Evolutionary conservation across 192 early-diverging fungal species (phyloP), one percentile per base, ranked within the genome.

Genomic region (Backusella australiensis): DNA sequence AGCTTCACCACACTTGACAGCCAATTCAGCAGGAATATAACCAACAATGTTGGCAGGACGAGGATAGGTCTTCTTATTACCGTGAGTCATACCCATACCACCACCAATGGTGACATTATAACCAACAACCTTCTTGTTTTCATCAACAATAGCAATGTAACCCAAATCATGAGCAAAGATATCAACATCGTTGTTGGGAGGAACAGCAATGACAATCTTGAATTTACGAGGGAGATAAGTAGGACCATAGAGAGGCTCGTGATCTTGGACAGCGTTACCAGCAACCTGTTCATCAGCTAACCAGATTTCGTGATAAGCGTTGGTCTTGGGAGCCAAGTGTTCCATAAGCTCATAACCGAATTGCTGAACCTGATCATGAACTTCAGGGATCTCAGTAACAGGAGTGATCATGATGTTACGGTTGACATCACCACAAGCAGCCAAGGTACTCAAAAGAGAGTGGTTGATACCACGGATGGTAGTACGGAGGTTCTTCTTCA

Each of bases 61-160:
- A 53, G 97, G 97, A 79, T 96, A 98, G 8, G 97, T 98, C 89
- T 96, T 96, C 78, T 95, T 95, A 93, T 97, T 98, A 77, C 94
- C 93, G 89, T 98, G 97, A 34, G 97, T 97, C 92, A 94, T 94
- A 81, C 97, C 97, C 97, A 98, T 97, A 66, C 97, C 97, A 78
- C 97, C 97, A 77, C 97, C 97, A 67, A 98, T 93, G 49, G 93
- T 91, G 41, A 97, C 92, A 82, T 97, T 98, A 89, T 93, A 98
- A 71, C 97, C 97, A 67, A 95, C 82, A 67, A 98, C 87, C 67
- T 82, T 74, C 72, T 89, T 87, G 81, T 93, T 82, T 75, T 86
- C 86, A 75, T 96, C 93, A 42, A 93, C 85, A 79, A 98, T 93
- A 65, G 95, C 95, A 75, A 97, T 95, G 81, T 86, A 96, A 70